These are phyloP conservation scores for Stentor coeruleus DNA, from an alignment of 73 alveolate species.

Conservation along the genomic window DNA sequence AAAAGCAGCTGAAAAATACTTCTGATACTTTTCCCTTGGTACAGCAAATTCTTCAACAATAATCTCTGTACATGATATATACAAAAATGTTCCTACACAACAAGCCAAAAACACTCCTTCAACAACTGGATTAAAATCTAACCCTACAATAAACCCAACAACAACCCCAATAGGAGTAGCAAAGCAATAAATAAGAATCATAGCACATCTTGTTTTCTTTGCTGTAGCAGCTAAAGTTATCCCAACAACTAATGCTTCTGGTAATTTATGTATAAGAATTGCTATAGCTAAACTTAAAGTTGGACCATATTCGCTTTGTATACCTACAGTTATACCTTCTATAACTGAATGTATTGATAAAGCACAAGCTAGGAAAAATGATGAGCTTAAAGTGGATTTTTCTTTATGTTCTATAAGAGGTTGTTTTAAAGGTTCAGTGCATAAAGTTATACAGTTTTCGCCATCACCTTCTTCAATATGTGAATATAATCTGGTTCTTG, in stretches of 20 bases:
- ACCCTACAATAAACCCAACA: constrained; percentile 61
- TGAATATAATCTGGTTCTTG: neutral
- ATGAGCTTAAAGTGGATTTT: neutral
- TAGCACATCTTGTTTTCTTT: neutral
- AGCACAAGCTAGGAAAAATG: constrained; percentile 11
- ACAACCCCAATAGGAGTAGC: constrained; percentile 11
- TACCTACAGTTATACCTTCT: constrained; percentile 22
- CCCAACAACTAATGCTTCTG: constrained; percentile 41
- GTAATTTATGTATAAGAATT: constrained; percentile 47
- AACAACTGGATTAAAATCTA: constrained; percentile 46
- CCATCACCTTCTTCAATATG: constrained; percentile 7
- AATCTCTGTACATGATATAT: constrained; percentile 78
- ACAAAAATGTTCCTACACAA: constrained; percentile 80
- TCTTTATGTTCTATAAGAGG: neutral
- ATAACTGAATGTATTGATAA: constrained; percentile 6
- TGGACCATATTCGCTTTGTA: neutral
- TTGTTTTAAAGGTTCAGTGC: neutral
- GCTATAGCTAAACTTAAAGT: constrained; percentile 37
- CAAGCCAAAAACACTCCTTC: constrained; percentile 67
- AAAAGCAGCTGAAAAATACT: constrained; percentile 53
- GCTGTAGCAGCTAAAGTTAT: neutral
- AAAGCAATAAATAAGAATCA: neutral
- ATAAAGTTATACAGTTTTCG: neutral
- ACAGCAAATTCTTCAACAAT: constrained; percentile 81
- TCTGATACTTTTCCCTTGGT: constrained; percentile 59